phyloP scores from a whole-genome alignment of 1,139 yeast genomes.

The Keqinozyma sinolaborantium region DNA sequence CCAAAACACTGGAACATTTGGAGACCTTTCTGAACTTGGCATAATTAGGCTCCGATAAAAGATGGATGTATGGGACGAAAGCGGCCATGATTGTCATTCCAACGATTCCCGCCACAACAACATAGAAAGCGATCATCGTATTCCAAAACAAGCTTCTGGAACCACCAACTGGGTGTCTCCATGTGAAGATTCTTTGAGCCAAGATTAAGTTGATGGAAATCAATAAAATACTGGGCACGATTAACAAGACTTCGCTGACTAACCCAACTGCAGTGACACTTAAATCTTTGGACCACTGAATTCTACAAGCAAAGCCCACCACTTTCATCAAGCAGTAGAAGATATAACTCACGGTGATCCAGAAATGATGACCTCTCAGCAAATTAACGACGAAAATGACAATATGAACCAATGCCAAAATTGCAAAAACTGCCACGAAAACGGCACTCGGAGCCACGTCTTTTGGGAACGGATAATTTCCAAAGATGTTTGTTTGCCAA shows the following conservation, averaged over 20 bases:
- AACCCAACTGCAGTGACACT: constrained; percentile 48
- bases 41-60: constrained; percentile 43
- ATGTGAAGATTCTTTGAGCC: constrained; percentile 75
- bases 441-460: constrained; percentile 33
- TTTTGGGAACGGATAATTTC: constrained; percentile 27
- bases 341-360: constrained; percentile 31
- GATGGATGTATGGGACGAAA: constrained; percentile 59
- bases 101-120: constrained; percentile 54
- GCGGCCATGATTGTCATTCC: constrained; percentile 69
- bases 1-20: constrained; percentile 54
- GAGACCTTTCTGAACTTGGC: constrained; percentile 54
- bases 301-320: constrained; percentile 30
- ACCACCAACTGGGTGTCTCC: constrained; percentile 82
- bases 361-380: constrained; percentile 37
- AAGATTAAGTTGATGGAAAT: constrained; percentile 61
- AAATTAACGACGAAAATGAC: constrained; percentile 26
- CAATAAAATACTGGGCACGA: constrained; percentile 53
- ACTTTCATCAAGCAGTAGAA: constrained; percentile 28
- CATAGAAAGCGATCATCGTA: constrained; percentile 50
- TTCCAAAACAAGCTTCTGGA: constrained; percentile 51
- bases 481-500: constrained; percentile 25
- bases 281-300: constrained; percentile 27
- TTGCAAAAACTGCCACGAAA: constrained; percentile 28
- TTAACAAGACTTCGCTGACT: constrained; percentile 55
- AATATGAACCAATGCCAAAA: constrained; percentile 24